Evolutionary conservation across 192 early-diverging fungal species (phyloP).

Genomic region (Entrophospora sp.): DNA sequence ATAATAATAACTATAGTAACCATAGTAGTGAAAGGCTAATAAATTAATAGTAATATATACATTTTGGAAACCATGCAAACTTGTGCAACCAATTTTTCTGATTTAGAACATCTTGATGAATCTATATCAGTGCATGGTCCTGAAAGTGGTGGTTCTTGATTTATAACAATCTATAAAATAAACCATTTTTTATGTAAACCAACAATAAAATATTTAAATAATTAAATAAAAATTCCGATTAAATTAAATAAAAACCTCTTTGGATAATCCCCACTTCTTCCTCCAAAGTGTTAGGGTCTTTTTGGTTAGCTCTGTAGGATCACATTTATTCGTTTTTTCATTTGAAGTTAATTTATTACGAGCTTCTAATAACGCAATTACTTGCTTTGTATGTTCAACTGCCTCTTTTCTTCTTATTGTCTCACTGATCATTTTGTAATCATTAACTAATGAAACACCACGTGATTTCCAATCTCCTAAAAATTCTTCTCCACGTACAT

Average conservation of each 20-base stretch:
- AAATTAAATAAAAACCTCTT: conserved; percentile 23
- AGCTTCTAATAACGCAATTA: conserved; percentile 23
- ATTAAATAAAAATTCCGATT: neutral
- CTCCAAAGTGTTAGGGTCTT: conserved; percentile 17
- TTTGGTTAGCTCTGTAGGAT: neutral
- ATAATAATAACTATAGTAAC: neutral
- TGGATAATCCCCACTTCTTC: conserved; percentile 21
- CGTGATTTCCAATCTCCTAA: conserved; percentile 57
- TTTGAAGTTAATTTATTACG: neutral
- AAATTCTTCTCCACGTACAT: too few species aligned
- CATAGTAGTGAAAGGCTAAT: neutral
- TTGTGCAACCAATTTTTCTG: conserved; percentile 26
- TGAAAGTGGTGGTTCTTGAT: conserved; percentile 32
- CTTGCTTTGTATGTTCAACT: conserved; percentile 32
- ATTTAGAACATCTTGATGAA: conserved; percentile 9
- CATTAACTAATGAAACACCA: conserved; percentile 52
- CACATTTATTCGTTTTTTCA: too few species aligned
- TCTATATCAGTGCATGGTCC: conserved; percentile 23
- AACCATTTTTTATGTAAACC: neutral
- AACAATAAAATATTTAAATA: conserved; percentile 11
- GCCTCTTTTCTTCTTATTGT: conserved; percentile 27
- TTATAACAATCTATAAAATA: conserved; percentile 29
- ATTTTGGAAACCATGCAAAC: too few species aligned
- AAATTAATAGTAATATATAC: neutral
- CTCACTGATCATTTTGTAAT: conserved; percentile 30